Conservation (phyloP, 192 early-diverging fungal species). For the Coemansia nantahalensis region DNA sequence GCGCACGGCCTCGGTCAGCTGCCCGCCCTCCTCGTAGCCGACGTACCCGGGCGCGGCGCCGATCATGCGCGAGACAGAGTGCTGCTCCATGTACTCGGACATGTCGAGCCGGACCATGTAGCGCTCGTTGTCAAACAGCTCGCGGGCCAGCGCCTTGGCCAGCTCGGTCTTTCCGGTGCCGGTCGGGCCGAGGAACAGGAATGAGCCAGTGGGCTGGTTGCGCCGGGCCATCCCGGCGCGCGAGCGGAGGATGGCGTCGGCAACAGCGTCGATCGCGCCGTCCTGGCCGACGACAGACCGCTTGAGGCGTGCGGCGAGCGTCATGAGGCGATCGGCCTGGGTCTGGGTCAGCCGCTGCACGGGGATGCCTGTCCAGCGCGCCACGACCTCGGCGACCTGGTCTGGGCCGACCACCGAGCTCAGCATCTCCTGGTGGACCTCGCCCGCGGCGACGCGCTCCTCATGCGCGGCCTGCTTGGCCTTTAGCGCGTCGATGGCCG, state of each 20-base stretch:
- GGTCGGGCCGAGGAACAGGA: slow-evolving; percentile 96
- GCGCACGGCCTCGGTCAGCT: slow-evolving; percentile 92
- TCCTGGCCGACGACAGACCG: slow-evolving; percentile 92
- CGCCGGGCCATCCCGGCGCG: slow-evolving; percentile 84
- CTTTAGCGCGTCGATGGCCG: slow-evolving; percentile 71
- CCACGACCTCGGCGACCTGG: slow-evolving; percentile 91
- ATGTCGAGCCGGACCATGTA: slow-evolving; percentile 97
- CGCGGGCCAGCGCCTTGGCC: slow-evolving; percentile 73
- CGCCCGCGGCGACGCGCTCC: slow-evolving; percentile 54
- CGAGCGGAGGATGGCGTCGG: slow-evolving; percentile 86
- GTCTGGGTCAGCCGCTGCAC: slow-evolving; percentile 83
- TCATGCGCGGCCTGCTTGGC: slow-evolving; percentile 65
- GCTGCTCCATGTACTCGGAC: slow-evolving; percentile 96
- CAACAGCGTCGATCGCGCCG: slow-evolving; percentile 84
- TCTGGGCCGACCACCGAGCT: slow-evolving; percentile 87
- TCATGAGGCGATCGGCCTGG: slow-evolving; percentile 81
- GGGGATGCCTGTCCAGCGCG: slow-evolving; percentile 97
- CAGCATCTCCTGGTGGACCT: slow-evolving; percentile 59
- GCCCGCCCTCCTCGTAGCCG: slow-evolving; percentile 94
- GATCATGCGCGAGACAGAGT: slow-evolving; percentile 86
- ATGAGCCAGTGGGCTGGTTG: slow-evolving; percentile 83
- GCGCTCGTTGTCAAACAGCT: slow-evolving; percentile 97
- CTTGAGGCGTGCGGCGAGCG: slow-evolving; percentile 71
- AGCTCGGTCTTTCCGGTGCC: slow-evolving; percentile 94
- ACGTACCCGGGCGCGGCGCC: slow-evolving; percentile 96